phyloP scores from a whole-genome alignment of 441 rosid species.

The Sinapis alba region DNA sequence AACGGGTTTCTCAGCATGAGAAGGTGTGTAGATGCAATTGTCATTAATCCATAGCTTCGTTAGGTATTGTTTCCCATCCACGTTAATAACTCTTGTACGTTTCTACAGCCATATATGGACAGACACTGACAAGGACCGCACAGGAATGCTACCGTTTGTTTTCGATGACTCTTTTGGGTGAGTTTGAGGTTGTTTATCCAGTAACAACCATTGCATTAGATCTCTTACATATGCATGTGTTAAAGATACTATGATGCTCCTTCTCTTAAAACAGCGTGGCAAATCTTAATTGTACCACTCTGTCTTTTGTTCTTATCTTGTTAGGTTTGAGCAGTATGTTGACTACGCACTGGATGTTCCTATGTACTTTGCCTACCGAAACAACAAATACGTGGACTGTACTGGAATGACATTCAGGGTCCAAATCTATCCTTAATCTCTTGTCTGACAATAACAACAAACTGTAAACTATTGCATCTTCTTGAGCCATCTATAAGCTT shows the following conservation, averaged over 20 bases:
- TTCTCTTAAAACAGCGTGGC: background rate
- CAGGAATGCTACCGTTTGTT: constrained; percentile 97
- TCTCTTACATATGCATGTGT: background rate
- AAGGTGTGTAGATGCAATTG: constrained; percentile 53
- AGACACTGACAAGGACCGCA: constrained; percentile 87
- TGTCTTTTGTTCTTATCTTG: constrained; percentile 14
- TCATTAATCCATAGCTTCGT: constrained; percentile 14
- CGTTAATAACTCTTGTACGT: constrained; percentile 35
- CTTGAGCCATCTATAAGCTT: background rate
- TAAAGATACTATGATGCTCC: background rate
- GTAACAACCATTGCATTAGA: background rate
- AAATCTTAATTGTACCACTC: background rate
- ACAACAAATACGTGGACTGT: constrained; percentile 89
- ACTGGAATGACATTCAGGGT: constrained; percentile 98
- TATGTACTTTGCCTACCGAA: constrained; percentile 94
- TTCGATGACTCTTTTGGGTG: constrained; percentile 92
- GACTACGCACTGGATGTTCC: constrained; percentile 99
- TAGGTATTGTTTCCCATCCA: constrained; percentile 4
- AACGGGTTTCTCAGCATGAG: constrained; percentile 99
- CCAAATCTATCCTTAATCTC: constrained; percentile 49
- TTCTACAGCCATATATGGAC: constrained; percentile 90
- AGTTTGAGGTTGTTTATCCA: constrained; percentile 36
- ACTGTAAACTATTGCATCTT: background rate
- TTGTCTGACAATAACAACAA: constrained; percentile 18
- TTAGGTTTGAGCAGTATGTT: constrained; percentile 98